Evolutionary conservation across 2,329 filamentous ascomycete species (phyloP), one percentile per base, ranked within the genome.

Genomic region (Septoria petroselini): DNA sequence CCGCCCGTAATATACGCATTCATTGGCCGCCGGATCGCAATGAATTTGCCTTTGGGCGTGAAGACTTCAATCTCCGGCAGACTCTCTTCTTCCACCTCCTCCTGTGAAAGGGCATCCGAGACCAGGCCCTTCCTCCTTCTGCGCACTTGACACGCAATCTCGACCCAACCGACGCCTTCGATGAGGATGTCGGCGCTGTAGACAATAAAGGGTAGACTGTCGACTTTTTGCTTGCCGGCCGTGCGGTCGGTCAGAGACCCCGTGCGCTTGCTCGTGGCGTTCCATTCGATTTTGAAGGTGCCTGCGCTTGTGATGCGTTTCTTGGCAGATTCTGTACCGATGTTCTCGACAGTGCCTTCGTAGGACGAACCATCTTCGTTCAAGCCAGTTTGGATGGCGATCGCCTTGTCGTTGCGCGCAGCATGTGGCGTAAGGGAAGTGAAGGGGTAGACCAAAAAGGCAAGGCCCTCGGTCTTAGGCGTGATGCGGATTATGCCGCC

Each of bases 151-250:
- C 84, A 84, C 0, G 83, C 84, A 33, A 98, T 69, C 70, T 98
- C 93, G 2, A 98, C 79, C 87, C 94, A 98, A 6, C 93, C 93
- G 19, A 90, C 85, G 1, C 93, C 90, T 67, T 97, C 91, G 41
- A 98, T 83, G 11, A 98, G 73, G 18, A 98, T 82, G 65, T 98
- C 94, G 0, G 85, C 79, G 7, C 85, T 82, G 53, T 93, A 77
- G 2, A 97, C 82, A 11, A 81, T 79, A 69, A 91, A 98, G 0
- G 90, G 88, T 3, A 97, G 73, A 12, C 76, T 73, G 1, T 88
- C 82, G 0, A 85, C 77, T 48, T 80, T 82, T 38, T 84, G 73
- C 31, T 78, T 82, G 37, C 78, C 78, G 1, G 81, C 86, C 41
- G 79, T 75, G 17, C 38, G 54, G 50, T 76, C 80, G 3, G 85